Evolutionary conservation across 75 land plant genomes (phyloP), one percentile per base, ranked within the genome.

Genomic region (Cryptomeria japonica): DNA sequence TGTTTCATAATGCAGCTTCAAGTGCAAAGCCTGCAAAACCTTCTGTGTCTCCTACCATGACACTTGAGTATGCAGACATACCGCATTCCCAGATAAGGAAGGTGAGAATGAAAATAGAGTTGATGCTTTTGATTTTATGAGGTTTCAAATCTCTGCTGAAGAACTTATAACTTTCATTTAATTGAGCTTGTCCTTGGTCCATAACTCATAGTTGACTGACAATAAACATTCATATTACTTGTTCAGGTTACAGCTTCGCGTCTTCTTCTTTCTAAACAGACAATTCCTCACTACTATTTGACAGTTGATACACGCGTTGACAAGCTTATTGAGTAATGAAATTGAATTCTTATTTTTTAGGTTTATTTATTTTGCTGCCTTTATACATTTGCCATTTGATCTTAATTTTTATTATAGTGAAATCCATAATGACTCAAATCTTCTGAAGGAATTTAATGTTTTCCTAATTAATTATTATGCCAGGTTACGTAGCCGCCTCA

Each of bases 271-370:
- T 98, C 99, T 16, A 98, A 98, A 89, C 99, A 98, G 86, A 97
- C 97, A 51, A 98, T 98, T 89, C 99, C 99, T 75, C 99, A 98
- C 86, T 98, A 98, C 85, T 98, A 98, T 90, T 92, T 98, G 39
- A 97, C 99, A 56, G 97, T 98, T n/a, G 99, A 98, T 91, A 91
- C 95, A 22, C 93, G 99, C 90, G 99, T 97, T 44, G 99, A 98
- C 94, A 95, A 97, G 86, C 99, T 98, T 72, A 90, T 97, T 91
- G 89, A 88, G 99, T 98, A 84, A 90, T 96, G 28, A 76, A 22
- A 15, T n/a, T 84, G 2, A 44, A 42, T 42, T 34, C 47, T 87
- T 38, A 12, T 85, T 53, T 87, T n/a, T 42, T 55, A 58, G 2
- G 36, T 72, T 82, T 70, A 42, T 82, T 41, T 44, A 25, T 82